These are phyloP conservation scores for Periconia sp. DNA, from an alignment of 2,329 filamentous ascomycete species.

Conservation along the genomic window DNA sequence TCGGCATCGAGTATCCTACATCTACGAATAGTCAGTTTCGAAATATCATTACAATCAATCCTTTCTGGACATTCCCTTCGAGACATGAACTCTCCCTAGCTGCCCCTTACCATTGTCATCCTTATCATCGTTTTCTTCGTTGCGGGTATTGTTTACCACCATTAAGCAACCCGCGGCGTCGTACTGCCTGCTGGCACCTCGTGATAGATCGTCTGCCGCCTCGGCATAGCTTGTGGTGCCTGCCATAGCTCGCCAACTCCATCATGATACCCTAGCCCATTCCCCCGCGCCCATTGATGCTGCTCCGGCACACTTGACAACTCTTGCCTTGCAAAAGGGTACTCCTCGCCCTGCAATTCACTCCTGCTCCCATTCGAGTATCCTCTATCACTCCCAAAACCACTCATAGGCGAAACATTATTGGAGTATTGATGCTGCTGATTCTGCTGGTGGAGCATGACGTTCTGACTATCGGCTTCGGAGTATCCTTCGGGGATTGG, in stretches of 20 bases:
- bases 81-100: no score
- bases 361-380: conserved; percentile 2
- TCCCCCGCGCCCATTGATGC: conserved; percentile 2
- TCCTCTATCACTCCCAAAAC: conserved; percentile 8
- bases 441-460: no score
- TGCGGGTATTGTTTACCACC: no score
- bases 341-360: conserved; percentile 10
- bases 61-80: no score
- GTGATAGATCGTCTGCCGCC: conserved; percentile 8
- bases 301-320: conserved; percentile 9
- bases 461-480: conserved; percentile 11
- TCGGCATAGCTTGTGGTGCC: conserved; percentile 1
- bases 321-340: conserved; percentile 8
- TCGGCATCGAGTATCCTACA: no score
- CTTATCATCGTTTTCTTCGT: no score
- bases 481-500: conserved; percentile 11
- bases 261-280: conserved; percentile 1
- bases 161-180: conserved; percentile 3
- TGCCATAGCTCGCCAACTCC: conserved; percentile 1
- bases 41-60: no score
- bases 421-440: neutral
- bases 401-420: conserved; percentile 1
- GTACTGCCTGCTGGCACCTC: conserved; percentile 10
- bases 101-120: no score
- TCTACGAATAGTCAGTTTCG: no score